Evolutionary conservation across 352 stramenopile species (phyloP), one percentile per base, ranked within the genome.

Genomic region (Phytophthora aleatoria): DNA sequence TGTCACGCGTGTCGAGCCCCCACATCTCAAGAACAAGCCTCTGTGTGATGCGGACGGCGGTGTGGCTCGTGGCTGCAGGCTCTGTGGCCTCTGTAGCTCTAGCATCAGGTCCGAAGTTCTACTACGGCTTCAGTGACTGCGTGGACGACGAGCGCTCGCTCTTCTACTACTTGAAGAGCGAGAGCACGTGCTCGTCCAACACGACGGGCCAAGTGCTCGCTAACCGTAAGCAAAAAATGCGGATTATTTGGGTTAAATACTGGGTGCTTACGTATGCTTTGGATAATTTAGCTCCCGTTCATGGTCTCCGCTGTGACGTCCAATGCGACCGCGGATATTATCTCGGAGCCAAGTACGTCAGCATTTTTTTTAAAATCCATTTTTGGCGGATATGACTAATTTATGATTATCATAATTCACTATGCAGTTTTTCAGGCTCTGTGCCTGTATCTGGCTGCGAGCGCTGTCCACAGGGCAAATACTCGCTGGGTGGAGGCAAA

Each of bases 61-160:
- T 7, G 44, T 57, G 45, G 56, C 57, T 69, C 3, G 3, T 70
- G 13, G 36, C 44, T 0, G 31, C 26, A 36, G 45, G 36, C 8
- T 43, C 35, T 15, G 54, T 43, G 26, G 48, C 43, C 20, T 54
- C 27, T 50, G 36, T 35, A n/a, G 33, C 28, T 6, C 11, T 51
- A 1, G 57, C 63, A 8, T 30, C 47, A 2, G 35, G 38, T 6
- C 50, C 58, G 16, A 61, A 67, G 30, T 84, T 88, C 53, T 66
- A 63, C 43, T 95, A 93, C 50, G 86, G 84, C 64, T 95, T 92
- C 52, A 84, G 83, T 61, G 84, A 92, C 65, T 95, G 84, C 62
- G 78, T 91, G n/a, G 75, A 91, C 56, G 81, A 91, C 61, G 57
- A 79, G 68, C 86, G 83, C 43, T 77, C 83, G 61, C 75, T 95